Base-by-base conservation (phyloP, 148 eudicot species). In the Limonium bicolor region DNA sequence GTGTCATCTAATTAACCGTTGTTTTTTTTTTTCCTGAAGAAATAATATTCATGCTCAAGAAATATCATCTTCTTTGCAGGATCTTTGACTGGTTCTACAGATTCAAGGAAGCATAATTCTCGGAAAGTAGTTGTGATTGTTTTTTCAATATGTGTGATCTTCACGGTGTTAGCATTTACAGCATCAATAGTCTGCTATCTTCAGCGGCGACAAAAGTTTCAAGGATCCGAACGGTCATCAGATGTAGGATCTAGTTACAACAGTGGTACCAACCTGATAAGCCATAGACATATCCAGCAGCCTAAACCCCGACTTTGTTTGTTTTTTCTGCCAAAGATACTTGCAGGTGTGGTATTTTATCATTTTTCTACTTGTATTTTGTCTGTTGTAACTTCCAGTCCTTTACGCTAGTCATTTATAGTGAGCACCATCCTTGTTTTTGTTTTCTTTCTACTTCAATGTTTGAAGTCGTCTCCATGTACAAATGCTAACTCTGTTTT, bases 211-310 rank as follows among this genome's bases (percentile, higher is more conserved):
- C 57, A 60, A 25, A 72, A 68, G 52, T 58, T 20, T 54, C 53
- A 61, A 50, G 55, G 60, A 41, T 56, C 64, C 54, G 44, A 41
- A 31, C 64, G 58, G 54, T 59, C 61, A 20, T 74, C 75, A 12
- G 86, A 74, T 41, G 70, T 63, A 56, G 75, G 65, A 59, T 65
- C 78, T 27, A 83, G 78, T 60, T 62, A 23, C 52, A 74, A 60
- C 53, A 77, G 94, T 58, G 58, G 59, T 41, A 63, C 80, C 62
- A 72, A 80, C 60, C 61, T 83, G 46, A 74, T 77, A 38, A 72
- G 70, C 64, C 67, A 58, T 7, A 72, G 62, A 38, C 33, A 60
- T 56, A 54, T 61, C 46, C 64, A 77, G 24, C 52, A 57, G 44
- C 26, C 68, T 20, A 55, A 54, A 18, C 61, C 67, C 42, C 63